phyloP scores from a whole-genome alignment of 768 basidiomycete species.

The Suillus cothurnatus region DNA sequence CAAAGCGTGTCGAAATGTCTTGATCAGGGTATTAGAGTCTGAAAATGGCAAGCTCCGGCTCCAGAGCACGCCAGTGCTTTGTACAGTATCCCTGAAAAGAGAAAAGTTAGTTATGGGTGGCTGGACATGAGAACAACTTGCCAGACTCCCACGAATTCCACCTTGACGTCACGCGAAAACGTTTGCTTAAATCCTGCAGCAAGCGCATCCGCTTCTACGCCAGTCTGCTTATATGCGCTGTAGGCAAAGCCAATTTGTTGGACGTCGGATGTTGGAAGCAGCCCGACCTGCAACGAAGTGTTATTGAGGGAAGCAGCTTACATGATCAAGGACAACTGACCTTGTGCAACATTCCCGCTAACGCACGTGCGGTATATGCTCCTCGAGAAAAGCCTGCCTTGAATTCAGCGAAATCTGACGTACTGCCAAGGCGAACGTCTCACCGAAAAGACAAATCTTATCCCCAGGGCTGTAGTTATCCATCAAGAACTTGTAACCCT shows the following conservation, averaged over 20 bases:
- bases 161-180: constrained; percentile 63
- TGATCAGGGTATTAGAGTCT: constrained; percentile 60
- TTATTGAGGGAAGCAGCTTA: constrained; percentile 3
- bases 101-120: constrained; percentile 8
- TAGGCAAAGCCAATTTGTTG: constrained; percentile 78
- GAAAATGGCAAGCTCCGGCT: constrained; percentile 68
- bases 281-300: constrained; percentile 53
- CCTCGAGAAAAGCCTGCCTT: constrained; percentile 73
- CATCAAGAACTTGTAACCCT: constrained; percentile 80
- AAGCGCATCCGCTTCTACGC: constrained; percentile 44
- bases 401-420: constrained; percentile 16
- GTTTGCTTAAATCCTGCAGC: constrained; percentile 72
- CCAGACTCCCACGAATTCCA: constrained; percentile 87
- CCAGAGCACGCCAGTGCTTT: constrained; percentile 71
- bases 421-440: constrained; percentile 9
- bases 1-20: constrained; percentile 75
- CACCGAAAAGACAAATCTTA: constrained; percentile 74
- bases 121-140: constrained; percentile 29
- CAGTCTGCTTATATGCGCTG: constrained; percentile 62
- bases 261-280: constrained; percentile 66
- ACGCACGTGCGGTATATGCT: constrained; percentile 65
- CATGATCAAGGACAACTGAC: constrained; percentile 31
- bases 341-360: constrained; percentile 77
- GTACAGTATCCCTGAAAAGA: constrained; percentile 69
- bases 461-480: constrained; percentile 74